A percentile compares a stretch with the other conserved stretches of the same genome.
Conservation (phyloP, 2,329 filamentous ascomycete species). For the Nemania bipapillata region DNA sequence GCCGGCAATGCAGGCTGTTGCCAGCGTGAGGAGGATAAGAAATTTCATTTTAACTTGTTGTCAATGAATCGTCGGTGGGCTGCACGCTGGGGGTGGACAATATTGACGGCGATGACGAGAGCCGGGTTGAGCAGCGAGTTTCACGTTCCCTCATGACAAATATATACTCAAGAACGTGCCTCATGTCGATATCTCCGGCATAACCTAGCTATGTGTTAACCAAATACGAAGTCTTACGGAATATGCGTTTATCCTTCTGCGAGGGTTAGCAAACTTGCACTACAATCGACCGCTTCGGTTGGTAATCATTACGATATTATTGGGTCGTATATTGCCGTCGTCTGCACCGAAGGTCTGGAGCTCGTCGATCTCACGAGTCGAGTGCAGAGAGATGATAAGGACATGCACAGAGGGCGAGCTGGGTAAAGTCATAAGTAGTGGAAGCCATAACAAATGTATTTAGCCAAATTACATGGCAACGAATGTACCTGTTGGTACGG, state of each 20-base stretch:
- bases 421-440: constrained; percentile 32
- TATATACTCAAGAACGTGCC: constrained; percentile 19
- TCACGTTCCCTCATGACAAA: constrained; percentile 1
- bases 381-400: constrained; percentile 21
- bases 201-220: background rate
- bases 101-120: background rate
- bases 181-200: background rate
- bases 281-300: constrained; percentile 21
- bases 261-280: constrained; percentile 9
- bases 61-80: background rate
- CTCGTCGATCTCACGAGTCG: constrained; percentile 8
- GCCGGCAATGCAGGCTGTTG: constrained; percentile 23
- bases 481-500: constrained; percentile 27
- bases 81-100: background rate
- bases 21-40: constrained; percentile 30
- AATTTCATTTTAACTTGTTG: constrained; percentile 30
- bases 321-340: constrained; percentile 28
- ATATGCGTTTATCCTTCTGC: constrained; percentile 13
- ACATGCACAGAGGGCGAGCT: constrained; percentile 4
- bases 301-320: constrained; percentile 34
- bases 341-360: constrained; percentile 16
- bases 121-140: background rate
- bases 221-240: constrained; percentile 2
- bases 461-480: constrained; percentile 35
- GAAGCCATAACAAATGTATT: constrained; percentile 30